These are phyloP conservation scores for Olyra latifolia DNA, from an alignment of 176 grass and related monocot genomes.

Conservation along the genomic window DNA sequence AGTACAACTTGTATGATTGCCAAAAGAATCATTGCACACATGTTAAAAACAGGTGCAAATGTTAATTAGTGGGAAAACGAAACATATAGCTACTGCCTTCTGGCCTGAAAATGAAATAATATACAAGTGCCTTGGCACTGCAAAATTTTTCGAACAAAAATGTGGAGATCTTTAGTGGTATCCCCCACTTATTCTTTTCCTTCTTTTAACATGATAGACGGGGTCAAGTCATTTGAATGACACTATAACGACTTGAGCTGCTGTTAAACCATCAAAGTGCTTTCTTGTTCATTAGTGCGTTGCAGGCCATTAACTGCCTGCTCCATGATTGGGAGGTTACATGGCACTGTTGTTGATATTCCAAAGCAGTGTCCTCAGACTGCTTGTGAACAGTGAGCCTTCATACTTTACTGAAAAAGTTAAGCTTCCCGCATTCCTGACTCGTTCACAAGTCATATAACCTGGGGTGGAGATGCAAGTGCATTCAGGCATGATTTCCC, in stretches of 20 bases:
- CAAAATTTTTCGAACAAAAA: constrained; percentile 7
- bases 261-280: constrained; percentile 24
- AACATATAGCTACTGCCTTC: background rate
- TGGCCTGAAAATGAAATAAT: constrained; percentile 40
- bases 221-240: background rate
- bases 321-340: background rate
- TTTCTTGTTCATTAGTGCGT: constrained; percentile 27
- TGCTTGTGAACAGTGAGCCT: constrained; percentile 13
- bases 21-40: constrained; percentile 43
- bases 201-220: constrained; percentile 16
- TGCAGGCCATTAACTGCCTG: background rate
- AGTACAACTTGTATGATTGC: constrained; percentile 30
- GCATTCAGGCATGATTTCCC: constrained; percentile 5
- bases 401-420: constrained; percentile 5
- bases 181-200: constrained; percentile 1
- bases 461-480: background rate
- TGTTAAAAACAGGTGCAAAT: constrained; percentile 26
- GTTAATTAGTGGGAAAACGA: constrained; percentile 3
- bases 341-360: background rate
- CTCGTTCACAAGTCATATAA: background rate
- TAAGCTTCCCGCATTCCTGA: background rate
- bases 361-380: background rate
- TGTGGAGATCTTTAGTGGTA: constrained; percentile 8
- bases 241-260: constrained; percentile 11
- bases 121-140: constrained; percentile 18